Evolutionary conservation across 1,139 yeast species (phyloP), one percentile per base, ranked within the genome.

Genomic region (Hanseniaspora gamundiae): DNA sequence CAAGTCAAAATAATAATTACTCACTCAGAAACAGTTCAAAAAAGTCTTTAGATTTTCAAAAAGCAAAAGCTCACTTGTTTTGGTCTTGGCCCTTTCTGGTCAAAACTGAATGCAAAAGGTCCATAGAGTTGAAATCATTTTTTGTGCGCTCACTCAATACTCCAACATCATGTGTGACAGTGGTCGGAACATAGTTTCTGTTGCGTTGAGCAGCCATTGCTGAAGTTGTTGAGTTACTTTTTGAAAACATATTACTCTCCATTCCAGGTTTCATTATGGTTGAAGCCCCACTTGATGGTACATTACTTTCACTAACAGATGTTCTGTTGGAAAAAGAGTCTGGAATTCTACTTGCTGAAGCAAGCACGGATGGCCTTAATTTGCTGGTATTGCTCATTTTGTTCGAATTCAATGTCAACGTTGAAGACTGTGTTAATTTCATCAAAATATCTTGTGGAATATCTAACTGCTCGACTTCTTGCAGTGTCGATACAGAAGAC

Each of bases 381-480:
- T 24, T 28, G 31, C 16, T 28, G 16, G n/a, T n/a, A 5, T 10
- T 28, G 31, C n/a, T 28, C n/a, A 11, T 5, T 7, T 28, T 10
- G 6, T 5, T 28, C n/a, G 31, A 13, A 28, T 28, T 28, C 31
- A 28, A n/a, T 4, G 16, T 28, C n/a, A n/a, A 13, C 4, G 16
- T n/a, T 5, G 31, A 28, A n/a, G 31, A n/a, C 16, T 28, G 31
- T 13, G 31, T 13, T 28, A 33, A 22, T 22, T 33, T 33, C 28
- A 41, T 17, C 14, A 44, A 28, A 36, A 44, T 16, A 24, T 35
- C 41, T 14, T 41, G 39, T 16, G 46, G 46, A 10, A 44, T 38
- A 19, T 41, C 46, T 19, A 44, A 39, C 17, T 44, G 46, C 22
- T 41, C 21, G 11, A 44, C 39, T 21, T 43, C 46, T 35, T 44